phyloP scores from a whole-genome alignment of 768 basidiomycete species.

The Scleroderma citrinum region DNA sequence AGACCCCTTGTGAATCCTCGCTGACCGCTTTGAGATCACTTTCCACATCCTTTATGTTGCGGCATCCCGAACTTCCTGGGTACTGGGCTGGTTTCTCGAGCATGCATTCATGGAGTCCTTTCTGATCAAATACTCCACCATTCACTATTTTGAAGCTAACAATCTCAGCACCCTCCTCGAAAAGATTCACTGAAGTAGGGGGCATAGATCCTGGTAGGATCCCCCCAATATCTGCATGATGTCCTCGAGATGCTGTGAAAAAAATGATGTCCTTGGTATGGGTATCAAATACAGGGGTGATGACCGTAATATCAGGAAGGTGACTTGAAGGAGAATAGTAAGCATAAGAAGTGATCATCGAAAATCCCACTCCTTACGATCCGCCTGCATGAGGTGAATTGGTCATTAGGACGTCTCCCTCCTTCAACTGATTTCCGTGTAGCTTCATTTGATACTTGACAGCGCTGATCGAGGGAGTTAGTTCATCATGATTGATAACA shows the following conservation, averaged over 20 bases:
- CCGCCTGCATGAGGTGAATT: conserved; percentile 88
- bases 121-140: conserved; percentile 71
- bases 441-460: conserved; percentile 87
- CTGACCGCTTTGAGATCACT: conserved; percentile 86
- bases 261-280: conserved; percentile 70
- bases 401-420: conserved; percentile 91
- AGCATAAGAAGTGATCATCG: background rate
- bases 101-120: conserved; percentile 74
- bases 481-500: background rate
- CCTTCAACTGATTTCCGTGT: conserved; percentile 63
- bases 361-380: conserved; percentile 49
- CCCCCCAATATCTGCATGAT: conserved; percentile 92
- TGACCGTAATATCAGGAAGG: conserved; percentile 86
- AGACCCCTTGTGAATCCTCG: conserved; percentile 1
- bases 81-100: conserved; percentile 74
- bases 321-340: conserved; percentile 35
- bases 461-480: conserved; percentile 42
- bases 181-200: conserved; percentile 84
- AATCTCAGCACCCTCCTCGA: conserved; percentile 91
- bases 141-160: conserved; percentile 89
- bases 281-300: conserved; percentile 83
- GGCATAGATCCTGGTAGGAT: conserved; percentile 95
- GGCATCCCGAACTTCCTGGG: conserved; percentile 81
- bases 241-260: conserved; percentile 90
- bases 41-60: conserved; percentile 85